A percentile compares a stretch with the other conserved stretches of the same genome.
Conservation (phyloP, 805 yeast genomes). For the Saccharomycopsis sp. region DNA sequence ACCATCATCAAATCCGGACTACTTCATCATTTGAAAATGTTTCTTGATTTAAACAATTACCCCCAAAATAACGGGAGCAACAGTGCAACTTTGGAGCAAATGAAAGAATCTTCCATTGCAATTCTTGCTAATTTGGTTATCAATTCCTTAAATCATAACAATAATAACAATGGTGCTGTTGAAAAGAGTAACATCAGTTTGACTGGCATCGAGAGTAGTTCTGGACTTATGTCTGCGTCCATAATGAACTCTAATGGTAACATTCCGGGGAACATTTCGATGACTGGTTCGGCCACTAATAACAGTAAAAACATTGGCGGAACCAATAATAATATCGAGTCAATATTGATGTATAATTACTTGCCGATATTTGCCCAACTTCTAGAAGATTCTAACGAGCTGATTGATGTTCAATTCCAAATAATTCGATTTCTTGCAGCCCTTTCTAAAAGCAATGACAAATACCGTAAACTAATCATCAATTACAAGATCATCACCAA, state of each 20-base stretch:
- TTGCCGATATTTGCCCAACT: conserved; percentile 8
- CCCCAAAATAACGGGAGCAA: background rate
- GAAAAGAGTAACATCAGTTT: background rate
- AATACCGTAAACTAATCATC: conserved; percentile 8
- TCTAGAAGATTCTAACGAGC: conserved; percentile 7
- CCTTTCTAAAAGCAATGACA: conserved; percentile 13
- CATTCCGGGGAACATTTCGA: background rate
- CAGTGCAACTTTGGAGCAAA: background rate
- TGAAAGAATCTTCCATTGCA: conserved; percentile 11
- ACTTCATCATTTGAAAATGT: conserved; percentile 4
- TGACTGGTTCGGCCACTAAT: background rate
- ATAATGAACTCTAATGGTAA: background rate
- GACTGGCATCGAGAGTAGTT: background rate
- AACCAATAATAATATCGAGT: background rate
- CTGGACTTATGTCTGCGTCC: background rate
- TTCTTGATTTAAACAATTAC: background rate
- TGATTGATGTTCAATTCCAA: conserved; percentile 6
- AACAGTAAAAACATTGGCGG: background rate
- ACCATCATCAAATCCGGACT: conserved; percentile 11
- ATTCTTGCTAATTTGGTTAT: conserved; percentile 8
- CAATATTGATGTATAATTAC: conserved; percentile 1
- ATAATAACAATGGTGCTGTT: background rate
- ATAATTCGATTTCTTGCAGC: conserved; percentile 11
- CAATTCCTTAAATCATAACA: background rate
- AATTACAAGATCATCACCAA: conserved; percentile 10